A percentile compares a stretch with the other conserved stretches of the same genome.
Evolutionary conservation across 345 rosid genomes (phyloP).

Genomic region (Brassica carinata): DNA sequence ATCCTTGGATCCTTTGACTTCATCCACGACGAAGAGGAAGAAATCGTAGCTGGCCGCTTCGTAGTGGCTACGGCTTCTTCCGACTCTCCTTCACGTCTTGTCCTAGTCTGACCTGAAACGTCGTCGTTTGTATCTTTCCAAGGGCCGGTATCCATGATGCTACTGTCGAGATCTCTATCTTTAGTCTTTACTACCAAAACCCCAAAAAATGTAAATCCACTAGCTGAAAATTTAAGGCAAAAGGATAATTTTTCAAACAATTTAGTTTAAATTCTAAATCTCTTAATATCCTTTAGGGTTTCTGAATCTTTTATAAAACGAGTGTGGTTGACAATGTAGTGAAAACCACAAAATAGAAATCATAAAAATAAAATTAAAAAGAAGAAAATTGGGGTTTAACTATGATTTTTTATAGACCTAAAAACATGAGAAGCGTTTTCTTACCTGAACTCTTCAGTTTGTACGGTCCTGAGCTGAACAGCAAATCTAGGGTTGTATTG

Average conservation of each 20-base stretch:
- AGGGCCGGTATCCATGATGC: constrained; percentile 27
- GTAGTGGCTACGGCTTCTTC: constrained; percentile 11
- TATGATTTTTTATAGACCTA: not conserved
- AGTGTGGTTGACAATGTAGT: not conserved
- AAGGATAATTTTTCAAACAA: not conserved
- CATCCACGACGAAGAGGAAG: constrained; percentile 54
- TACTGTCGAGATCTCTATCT: constrained; percentile 4
- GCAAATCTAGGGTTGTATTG: not conserved
- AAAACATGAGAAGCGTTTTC: not conserved
- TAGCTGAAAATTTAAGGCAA: not conserved
- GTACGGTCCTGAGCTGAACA: not conserved
- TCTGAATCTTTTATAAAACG: not conserved
- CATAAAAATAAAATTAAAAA: not conserved
- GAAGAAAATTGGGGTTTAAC: not conserved
- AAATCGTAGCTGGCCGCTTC: constrained; percentile 29
- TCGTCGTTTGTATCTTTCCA: constrained; percentile 42
- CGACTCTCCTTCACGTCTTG: constrained; percentile 26
- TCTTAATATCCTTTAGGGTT: not conserved
- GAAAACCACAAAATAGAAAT: not conserved
- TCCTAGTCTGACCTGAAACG: constrained; percentile 18
- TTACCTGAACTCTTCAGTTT: not conserved
- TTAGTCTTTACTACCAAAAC: not conserved
- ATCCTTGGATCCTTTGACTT: constrained; percentile 72
- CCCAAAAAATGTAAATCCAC: not conserved
- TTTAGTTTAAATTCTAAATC: not conserved